Evolutionary conservation across 2,329 filamentous ascomycete genomes (phyloP), one percentile per base, ranked within the genome.

Genomic region (Tolypocladium endophyticum): DNA sequence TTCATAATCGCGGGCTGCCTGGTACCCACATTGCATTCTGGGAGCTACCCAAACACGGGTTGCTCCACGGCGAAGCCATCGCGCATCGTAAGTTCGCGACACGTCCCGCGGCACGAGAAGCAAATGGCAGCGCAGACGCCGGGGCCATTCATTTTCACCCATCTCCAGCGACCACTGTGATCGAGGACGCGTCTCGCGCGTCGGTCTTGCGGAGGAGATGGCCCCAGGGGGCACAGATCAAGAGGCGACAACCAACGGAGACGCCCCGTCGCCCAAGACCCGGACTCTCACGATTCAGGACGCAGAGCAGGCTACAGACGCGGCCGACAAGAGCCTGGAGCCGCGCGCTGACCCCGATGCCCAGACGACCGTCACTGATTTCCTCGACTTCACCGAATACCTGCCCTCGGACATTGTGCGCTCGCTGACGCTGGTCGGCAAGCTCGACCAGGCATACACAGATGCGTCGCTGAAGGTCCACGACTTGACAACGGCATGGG

Each of bases 321-420:
- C 74, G 33, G 72, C 70, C 61, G 75, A 73, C 62, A 68, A 73
- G 60, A 71, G 78, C 1, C 75, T 83, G 62, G 76, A 77, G 60
- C 74, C 81, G 69, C 81, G 81, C 64, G 78, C 79, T 58, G 85
- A 88, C 63, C 85, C 85, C 7, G 86, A 88, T 74, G 84, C 84
- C 33, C 84, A 87, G 66, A 84, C 86, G 8, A 87, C 85, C n/a
- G 81, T 87, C 23, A 87, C 83, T 61, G 85, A 88, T 71, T 88
- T 87, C 68, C 81, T 88, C 70, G 85, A 88, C 69, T 86, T 85
- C 64, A 87, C 84, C 65, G 86, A 89, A 70, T 87, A 88, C 71
- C 79, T 88, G 1, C 85, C 86, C 14, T 83, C 85, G 57, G 86
- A 88, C 68, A 81, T 88, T 66, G 77, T 81, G 62, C 83, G 86